A percentile compares a stretch with the other conserved stretches of the same genome.
Conservation (phyloP, 257 asterid species). For the Mentha longifolia region DNA sequence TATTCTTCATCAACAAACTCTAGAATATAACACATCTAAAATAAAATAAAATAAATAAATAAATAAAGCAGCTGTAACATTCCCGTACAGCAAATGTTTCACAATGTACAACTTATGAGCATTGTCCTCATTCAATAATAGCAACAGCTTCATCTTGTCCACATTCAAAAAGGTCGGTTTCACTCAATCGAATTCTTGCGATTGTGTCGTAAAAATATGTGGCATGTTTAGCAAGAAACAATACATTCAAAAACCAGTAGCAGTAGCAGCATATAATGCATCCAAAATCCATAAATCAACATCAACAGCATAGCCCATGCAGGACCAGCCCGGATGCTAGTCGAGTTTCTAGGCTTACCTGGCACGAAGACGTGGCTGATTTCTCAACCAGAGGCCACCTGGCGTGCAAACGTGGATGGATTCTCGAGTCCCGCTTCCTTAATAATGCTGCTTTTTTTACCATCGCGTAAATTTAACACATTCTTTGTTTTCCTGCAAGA, state of each 20-base stretch:
- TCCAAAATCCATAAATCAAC: neutral
- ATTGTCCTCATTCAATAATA: conserved; percentile 18
- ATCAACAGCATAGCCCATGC: neutral
- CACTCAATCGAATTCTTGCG: neutral
- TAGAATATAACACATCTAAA: neutral
- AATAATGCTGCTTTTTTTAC: neutral
- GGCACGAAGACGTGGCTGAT: neutral
- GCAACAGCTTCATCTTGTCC: conserved; percentile 6
- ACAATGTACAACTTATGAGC: neutral
- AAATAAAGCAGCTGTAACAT: conserved; percentile 1
- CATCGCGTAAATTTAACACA: no score
- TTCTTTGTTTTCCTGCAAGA: conserved; percentile 1
- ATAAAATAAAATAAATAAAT: neutral
- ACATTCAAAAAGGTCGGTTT: neutral
- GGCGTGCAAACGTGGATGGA: neutral
- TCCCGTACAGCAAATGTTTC: neutral
- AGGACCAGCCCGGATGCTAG: neutral
- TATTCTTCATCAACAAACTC: neutral
- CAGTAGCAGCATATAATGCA: neutral
- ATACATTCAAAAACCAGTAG: conserved; percentile 9
- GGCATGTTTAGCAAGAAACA: neutral
- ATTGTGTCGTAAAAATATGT: neutral
- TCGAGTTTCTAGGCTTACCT: neutral
- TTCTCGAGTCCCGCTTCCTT: neutral
- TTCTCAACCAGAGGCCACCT: neutral